Conservation (phyloP, 169 alveolate genomes). For the Babesia microti region DNA sequence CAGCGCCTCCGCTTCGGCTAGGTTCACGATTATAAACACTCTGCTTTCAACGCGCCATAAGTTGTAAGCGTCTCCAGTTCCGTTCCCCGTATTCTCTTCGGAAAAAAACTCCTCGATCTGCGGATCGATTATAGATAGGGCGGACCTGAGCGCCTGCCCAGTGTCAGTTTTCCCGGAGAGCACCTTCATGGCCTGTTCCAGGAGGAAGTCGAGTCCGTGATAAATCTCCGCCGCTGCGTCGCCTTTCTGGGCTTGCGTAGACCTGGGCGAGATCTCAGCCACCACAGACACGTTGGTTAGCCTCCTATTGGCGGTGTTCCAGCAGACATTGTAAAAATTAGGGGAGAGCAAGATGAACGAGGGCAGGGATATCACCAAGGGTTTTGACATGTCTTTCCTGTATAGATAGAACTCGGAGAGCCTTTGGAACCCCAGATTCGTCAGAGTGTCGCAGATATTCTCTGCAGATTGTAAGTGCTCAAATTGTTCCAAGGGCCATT, state of each 20-base stretch:
- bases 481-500: no score
- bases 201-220: no score
- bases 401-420: conserved; percentile 41
- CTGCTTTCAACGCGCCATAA: conserved; percentile 14
- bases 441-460: conserved; percentile 19
- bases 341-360: conserved; percentile 25
- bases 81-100: conserved; percentile 15
- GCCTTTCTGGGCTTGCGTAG: background rate
- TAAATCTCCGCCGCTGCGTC: no score
- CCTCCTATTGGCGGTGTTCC: conserved; percentile 38
- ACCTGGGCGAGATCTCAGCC: conserved; percentile 11
- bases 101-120: no score
- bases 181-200: no score
- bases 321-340: conserved; percentile 38
- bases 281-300: conserved; percentile 42
- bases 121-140: no score
- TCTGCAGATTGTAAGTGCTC: no score
- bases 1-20: conserved; percentile 49
- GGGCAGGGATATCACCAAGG: conserved; percentile 38
- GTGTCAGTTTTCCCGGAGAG: no score
- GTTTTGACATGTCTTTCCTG: conserved; percentile 34
- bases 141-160: no score
- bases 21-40: conserved; percentile 29
- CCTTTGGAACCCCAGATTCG: conserved; percentile 23
- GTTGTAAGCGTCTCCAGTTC: conserved; percentile 9